Percentiles rank a stretch among this genome's conserved stretches.
These are phyloP conservation scores for Paraphaeosphaeria minitans DNA, from an alignment of 2,329 filamentous ascomycete species.

Conservation along the genomic window DNA sequence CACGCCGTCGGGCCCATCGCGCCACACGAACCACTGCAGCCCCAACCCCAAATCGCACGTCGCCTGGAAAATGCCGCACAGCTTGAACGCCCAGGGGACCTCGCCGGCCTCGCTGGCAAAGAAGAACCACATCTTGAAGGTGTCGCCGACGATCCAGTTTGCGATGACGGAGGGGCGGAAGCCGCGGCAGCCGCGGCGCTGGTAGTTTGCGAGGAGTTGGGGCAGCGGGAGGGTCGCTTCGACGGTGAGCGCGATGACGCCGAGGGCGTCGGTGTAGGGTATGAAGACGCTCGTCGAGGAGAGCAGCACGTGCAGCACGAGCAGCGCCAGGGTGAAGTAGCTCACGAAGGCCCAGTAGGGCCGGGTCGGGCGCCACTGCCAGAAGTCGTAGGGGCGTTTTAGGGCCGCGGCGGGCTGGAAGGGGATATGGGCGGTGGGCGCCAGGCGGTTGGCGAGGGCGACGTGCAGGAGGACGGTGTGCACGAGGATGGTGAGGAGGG, in stretches of 20 bases:
- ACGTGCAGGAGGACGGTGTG: slow-evolving; percentile 65
- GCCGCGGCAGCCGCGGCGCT: slow-evolving; percentile 72
- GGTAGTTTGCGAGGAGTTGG: slow-evolving; percentile 74
- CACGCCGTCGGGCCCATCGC: slow-evolving; percentile 30
- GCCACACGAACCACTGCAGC: slow-evolving; percentile 65
- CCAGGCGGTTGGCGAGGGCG: slow-evolving; percentile 61
- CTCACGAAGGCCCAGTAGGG: slow-evolving; percentile 82
- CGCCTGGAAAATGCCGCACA: slow-evolving; percentile 82
- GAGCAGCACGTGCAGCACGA: slow-evolving; percentile 70
- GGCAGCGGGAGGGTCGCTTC: slow-evolving; percentile 83
- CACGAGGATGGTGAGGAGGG: slow-evolving; percentile 63
- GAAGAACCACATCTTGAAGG: slow-evolving; percentile 79
- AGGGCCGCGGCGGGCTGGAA: slow-evolving; percentile 60
- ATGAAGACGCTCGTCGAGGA: slow-evolving; percentile 63
- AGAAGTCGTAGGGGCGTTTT: slow-evolving; percentile 75
- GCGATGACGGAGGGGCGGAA: slow-evolving; percentile 76
- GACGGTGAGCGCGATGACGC: slow-evolving; percentile 75
- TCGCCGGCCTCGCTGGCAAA: slow-evolving; percentile 72
- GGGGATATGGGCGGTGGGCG: slow-evolving; percentile 55
- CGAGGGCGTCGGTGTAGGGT: slow-evolving; percentile 70
- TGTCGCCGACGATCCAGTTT: slow-evolving; percentile 80
- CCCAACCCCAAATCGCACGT: slow-evolving; percentile 76
- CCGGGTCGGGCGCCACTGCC: slow-evolving; percentile 77
- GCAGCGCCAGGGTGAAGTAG: slow-evolving; percentile 67
- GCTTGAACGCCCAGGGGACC: slow-evolving; percentile 79